Evolutionary conservation across 1,284 basidiomycete species (phyloP), one percentile per base, ranked within the genome.

Genomic region (Rhodotorula sp.): DNA sequence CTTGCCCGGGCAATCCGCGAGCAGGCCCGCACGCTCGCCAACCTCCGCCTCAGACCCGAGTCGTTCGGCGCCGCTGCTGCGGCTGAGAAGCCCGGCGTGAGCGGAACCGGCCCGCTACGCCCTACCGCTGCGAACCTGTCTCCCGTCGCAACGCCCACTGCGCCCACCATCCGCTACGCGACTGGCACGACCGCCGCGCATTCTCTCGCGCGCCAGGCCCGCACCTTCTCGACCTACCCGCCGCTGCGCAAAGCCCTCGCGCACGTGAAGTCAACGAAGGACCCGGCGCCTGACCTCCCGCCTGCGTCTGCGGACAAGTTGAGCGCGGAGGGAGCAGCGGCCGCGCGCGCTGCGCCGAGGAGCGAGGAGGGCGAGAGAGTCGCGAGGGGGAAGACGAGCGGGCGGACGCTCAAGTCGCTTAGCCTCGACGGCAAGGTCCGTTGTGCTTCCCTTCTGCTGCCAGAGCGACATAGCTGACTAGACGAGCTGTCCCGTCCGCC

Each of bases 331-430:
- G 55, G 36, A 36, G 22, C 34, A 3, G 22, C 34, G 22, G 22
- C 36, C 5, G 22, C 36, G 21, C n/a, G 13, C 3, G 34, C 34
- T 5, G 59, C 48, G 25, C 22, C 25, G 22, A 25, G 46, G 6
- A 36, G 6, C 1, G 15, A 36, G 22, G 46, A 27, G 21, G 59
- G 19, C 46, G 32, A 61, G 25, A 19, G 36, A 5, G 61, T 55
- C 32, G 53, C 34, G 1, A 9, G 46, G 51, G 61, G 41, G 0
- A 25, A 29, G 61, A 29, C 10, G n/a, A 34, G 21, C 10, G 61
- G 61, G 22, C 32, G 61, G 61, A 63, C 41, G 39, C 32, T 63
- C 53, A 63, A 63, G 41, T 22, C 39, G n/a, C 27, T 63, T n/a
- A 22, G 62, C 3, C 25, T 56, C 21, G 29, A 55, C 25, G 53